A percentile compares a stretch with the other conserved stretches of the same genome.
Evolutionary conservation across 345 rosid genomes (phyloP).

Genomic region (Moricandia arvensis): DNA sequence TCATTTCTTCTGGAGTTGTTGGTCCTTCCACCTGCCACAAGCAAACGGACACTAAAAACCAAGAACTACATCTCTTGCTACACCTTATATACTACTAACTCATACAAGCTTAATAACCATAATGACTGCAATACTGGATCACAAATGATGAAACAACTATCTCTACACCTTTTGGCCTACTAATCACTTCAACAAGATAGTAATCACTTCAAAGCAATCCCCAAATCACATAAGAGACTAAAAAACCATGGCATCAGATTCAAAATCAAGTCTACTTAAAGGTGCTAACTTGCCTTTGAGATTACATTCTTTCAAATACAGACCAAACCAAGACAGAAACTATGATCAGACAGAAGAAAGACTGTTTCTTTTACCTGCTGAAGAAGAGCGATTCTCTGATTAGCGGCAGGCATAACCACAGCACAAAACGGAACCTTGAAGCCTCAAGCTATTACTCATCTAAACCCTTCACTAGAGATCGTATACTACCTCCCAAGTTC

Average conservation of each 20-base stretch:
- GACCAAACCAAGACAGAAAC: background rate
- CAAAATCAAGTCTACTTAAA: background rate
- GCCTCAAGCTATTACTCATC: slow-evolving; percentile 99
- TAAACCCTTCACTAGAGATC: slow-evolving; percentile 97
- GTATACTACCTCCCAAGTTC: slow-evolving; percentile 88
- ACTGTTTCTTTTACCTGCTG: slow-evolving; percentile 58
- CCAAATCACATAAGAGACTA: slow-evolving; percentile 2
- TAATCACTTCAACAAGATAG: slow-evolving; percentile 4
- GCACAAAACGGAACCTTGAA: slow-evolving; percentile 91
- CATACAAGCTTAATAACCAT: background rate
- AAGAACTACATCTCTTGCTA: background rate
- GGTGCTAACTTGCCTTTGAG: background rate
- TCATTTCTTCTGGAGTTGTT: slow-evolving; percentile 79
- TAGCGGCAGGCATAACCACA: slow-evolving; percentile 89
- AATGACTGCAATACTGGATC: background rate
- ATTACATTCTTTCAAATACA: background rate
- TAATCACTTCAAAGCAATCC: background rate
- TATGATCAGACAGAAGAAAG: background rate
- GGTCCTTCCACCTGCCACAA: slow-evolving; percentile 83
- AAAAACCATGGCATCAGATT: background rate
- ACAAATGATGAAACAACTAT: background rate
- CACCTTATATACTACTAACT: background rate
- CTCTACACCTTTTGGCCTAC: background rate
- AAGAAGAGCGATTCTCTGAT: slow-evolving; percentile 91
- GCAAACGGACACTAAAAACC: too few relatives aligned